A percentile compares a stretch with the other conserved stretches of the same genome.
Evolutionary conservation across 2,329 filamentous ascomycete genomes (phyloP).

Genomic region (Ceratocystis eucalypticola): DNA sequence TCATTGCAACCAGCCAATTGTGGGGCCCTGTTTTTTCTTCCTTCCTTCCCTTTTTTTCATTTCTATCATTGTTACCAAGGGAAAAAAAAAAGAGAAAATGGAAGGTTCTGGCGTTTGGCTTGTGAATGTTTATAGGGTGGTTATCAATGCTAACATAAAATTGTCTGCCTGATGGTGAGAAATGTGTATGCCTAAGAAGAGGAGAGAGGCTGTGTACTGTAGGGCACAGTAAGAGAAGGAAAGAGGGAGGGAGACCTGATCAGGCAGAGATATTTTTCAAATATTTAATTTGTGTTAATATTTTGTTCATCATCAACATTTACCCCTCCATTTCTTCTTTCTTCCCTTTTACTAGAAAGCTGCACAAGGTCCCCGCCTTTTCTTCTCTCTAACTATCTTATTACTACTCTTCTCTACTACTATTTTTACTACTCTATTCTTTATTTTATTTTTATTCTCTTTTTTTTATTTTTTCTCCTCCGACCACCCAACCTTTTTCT

Average conservation of each 20-base stretch:
- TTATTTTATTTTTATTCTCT: conserved; percentile 18
- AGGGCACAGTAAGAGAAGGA: no score
- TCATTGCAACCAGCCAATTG: not conserved
- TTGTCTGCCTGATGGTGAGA: not conserved
- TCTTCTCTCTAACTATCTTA: conserved; percentile 1
- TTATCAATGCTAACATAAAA: not conserved
- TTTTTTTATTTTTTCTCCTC: conserved; percentile 15
- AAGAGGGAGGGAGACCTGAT: not conserved
- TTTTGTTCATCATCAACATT: not conserved
- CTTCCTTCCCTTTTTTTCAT: conserved; percentile 3
- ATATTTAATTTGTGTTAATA: not conserved
- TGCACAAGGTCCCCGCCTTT: conserved; percentile 9
- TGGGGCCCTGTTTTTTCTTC: not conserved
- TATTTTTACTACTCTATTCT: not conserved
- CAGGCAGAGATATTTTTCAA: not conserved
- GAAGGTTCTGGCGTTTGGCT: not conserved
- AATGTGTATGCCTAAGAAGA: no score
- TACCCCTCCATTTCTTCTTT: not conserved
- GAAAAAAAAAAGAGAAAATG: not conserved
- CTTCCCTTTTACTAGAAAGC: not conserved
- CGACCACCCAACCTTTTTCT: not conserved
- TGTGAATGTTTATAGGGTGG: not conserved
- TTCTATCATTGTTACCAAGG: not conserved
- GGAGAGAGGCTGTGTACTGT: no score
- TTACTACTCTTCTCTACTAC: no score